A percentile compares a stretch with the other conserved stretches of the same genome.
These are phyloP conservation scores for Globisporangium viniferum DNA, from an alignment of 352 stramenopile species.

Conservation along the genomic window DNA sequence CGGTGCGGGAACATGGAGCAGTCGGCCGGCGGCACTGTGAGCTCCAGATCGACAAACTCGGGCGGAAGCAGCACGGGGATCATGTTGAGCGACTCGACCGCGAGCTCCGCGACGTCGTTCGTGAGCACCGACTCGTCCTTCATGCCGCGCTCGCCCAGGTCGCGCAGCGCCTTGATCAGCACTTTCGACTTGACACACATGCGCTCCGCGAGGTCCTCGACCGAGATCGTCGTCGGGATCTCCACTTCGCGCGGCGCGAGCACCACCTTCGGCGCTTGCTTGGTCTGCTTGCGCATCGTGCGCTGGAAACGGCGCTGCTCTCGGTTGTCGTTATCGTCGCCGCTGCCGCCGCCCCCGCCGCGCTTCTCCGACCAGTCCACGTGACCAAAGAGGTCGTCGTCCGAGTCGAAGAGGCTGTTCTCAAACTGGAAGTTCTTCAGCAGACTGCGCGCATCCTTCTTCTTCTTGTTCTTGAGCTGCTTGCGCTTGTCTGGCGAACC, in stretches of 20 bases:
- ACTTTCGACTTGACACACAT: constrained; percentile 78
- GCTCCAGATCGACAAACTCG: constrained; percentile 79
- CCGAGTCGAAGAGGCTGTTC: constrained; percentile 78
- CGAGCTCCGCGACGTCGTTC: constrained; percentile 76
- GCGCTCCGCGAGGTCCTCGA: constrained; percentile 76
- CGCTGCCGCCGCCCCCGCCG: not conserved
- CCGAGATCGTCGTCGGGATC: constrained; percentile 65
- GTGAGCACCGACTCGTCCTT: constrained; percentile 69
- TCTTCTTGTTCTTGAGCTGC: constrained; percentile 69
- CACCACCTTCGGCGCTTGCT: constrained; percentile 33
- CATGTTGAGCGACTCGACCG: constrained; percentile 83
- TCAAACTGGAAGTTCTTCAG: constrained; percentile 86
- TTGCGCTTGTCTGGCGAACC: constrained; percentile 37
- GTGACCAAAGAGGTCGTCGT: constrained; percentile 67
- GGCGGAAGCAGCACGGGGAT: constrained; percentile 78
- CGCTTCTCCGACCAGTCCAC: constrained; percentile 66
- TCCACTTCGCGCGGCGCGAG: constrained; percentile 69
- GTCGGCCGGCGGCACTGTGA: constrained; percentile 56
- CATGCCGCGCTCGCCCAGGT: constrained; percentile 67
- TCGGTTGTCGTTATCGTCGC: constrained; percentile 39
- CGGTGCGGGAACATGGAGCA: constrained; percentile 66
- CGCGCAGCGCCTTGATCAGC: constrained; percentile 57
- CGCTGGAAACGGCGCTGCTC: constrained; percentile 65
- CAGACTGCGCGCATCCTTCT: constrained; percentile 66
- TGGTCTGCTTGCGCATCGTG: constrained; percentile 50